Evolutionary conservation across 345 rosid species (phyloP).

Genomic region (Citrus maxima): DNA sequence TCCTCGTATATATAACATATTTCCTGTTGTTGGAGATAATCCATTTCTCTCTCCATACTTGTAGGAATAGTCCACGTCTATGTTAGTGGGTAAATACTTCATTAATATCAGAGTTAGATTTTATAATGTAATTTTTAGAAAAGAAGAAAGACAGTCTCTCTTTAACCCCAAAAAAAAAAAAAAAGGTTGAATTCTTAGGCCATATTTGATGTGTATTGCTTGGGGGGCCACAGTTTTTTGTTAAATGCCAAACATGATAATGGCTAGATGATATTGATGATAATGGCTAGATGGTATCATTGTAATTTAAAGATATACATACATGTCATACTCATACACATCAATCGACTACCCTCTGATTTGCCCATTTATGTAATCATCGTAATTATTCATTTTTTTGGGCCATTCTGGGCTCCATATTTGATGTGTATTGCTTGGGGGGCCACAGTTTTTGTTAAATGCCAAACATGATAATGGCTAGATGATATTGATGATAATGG

Average conservation of each 20-base stretch:
- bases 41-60: too few species aligned
- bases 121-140: too few species aligned
- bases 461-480: not conserved
- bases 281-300: too few species aligned
- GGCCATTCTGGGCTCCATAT: too few species aligned
- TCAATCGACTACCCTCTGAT: not conserved
- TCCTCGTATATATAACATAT: too few species aligned
- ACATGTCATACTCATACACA: not conserved
- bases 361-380: not conserved
- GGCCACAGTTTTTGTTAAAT: not conserved
- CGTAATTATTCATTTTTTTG: not conserved
- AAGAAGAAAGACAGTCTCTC: too few species aligned
- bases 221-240: not conserved
- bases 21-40: too few species aligned
- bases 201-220: not conserved
- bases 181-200: not conserved
- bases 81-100: too few species aligned
- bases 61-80: not conserved
- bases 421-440: not conserved
- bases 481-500: not conserved
- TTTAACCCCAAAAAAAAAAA: too few species aligned
- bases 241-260: not conserved
- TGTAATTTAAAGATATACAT: not conserved
- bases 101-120: too few species aligned
- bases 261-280: not conserved